Conservation (phyloP, 768 basidiomycete species). For the Lactarius hengduanensis region DNA sequence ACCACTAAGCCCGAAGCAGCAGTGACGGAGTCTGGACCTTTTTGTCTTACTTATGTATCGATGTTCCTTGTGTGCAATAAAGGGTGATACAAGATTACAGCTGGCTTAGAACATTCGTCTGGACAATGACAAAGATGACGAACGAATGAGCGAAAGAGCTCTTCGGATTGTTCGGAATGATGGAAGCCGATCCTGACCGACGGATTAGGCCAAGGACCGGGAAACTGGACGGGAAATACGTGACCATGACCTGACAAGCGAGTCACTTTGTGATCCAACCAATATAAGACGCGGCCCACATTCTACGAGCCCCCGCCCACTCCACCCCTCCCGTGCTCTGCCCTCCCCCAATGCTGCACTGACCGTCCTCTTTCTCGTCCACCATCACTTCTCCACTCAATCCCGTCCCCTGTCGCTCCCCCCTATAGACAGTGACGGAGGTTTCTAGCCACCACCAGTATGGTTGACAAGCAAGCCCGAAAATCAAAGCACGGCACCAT, state of each 20-base stretch:
- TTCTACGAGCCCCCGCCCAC: constrained; percentile 36
- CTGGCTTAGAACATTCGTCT: neutral
- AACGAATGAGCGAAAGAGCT: constrained; percentile 18
- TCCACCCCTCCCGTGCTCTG: constrained; percentile 26
- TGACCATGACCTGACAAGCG: constrained; percentile 15
- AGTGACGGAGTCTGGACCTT: neutral
- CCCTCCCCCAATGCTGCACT: constrained; percentile 37
- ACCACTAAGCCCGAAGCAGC: neutral
- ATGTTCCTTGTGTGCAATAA: constrained; percentile 12
- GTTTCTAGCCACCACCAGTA: constrained; percentile 42
- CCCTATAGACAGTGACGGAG: constrained; percentile 31
- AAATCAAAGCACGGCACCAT: constrained; percentile 84
- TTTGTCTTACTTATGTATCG: constrained; percentile 5
- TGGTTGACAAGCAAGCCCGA: constrained; percentile 83
- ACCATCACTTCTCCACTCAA: constrained; percentile 28
- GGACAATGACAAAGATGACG: constrained; percentile 11
- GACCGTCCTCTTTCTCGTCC: constrained; percentile 36
- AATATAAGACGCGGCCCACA: constrained; percentile 26
- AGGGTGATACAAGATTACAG: constrained; percentile 15
- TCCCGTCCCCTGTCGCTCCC: constrained; percentile 27
- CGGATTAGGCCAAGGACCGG: neutral
- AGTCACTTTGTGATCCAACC: constrained; percentile 20
- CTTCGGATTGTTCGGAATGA: constrained; percentile 21
- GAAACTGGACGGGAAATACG: neutral
- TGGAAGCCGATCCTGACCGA: constrained; percentile 26